Evolutionary conservation across 768 basidiomycete genomes (phyloP).

Genomic region (Obba rivulosa): DNA sequence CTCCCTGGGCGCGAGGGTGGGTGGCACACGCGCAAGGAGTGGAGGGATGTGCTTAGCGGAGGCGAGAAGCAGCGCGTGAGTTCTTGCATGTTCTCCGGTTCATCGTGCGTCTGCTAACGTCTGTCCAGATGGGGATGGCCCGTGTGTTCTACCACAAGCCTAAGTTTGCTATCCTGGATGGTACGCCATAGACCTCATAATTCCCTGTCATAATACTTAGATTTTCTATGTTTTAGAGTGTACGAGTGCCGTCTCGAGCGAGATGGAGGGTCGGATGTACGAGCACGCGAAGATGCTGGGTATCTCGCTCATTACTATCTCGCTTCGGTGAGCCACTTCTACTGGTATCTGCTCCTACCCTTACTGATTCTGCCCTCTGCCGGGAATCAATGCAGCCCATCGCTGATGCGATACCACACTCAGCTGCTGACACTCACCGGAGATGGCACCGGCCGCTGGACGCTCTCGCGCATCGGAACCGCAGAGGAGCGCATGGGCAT

Average conservation of each 20-base stretch:
- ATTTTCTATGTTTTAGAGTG: slow-evolving; percentile 52
- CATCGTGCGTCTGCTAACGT: background rate
- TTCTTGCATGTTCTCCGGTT: background rate
- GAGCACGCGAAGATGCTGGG: slow-evolving; percentile 84
- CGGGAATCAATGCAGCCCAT: slow-evolving; percentile 57
- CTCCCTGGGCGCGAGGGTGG: slow-evolving; percentile 86
- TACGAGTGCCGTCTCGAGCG: slow-evolving; percentile 92
- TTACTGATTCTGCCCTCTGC: too few species aligned
- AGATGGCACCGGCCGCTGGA: slow-evolving; percentile 67
- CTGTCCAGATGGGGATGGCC: slow-evolving; percentile 76
- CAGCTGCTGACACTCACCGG: slow-evolving; percentile 78
- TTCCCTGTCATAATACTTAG: background rate
- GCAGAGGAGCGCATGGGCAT: slow-evolving; percentile 71
- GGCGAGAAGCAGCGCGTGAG: slow-evolving; percentile 92
- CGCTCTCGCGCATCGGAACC: slow-evolving; percentile 63
- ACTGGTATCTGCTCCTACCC: background rate
- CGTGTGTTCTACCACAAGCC: slow-evolving; percentile 89
- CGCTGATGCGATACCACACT: slow-evolving; percentile 84
- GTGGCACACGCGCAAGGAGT: slow-evolving; percentile 86
- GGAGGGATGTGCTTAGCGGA: slow-evolving; percentile 93
- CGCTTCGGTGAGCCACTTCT: slow-evolving; percentile 55
- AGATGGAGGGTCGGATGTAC: slow-evolving; percentile 96
- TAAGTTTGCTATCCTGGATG: slow-evolving; percentile 80
- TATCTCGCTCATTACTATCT: slow-evolving; percentile 92
- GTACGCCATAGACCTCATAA: slow-evolving; percentile 36